These are phyloP conservation scores for Carex sylvatica DNA, from an alignment of 202 grass and related monocot genomes.

Conservation along the genomic window DNA sequence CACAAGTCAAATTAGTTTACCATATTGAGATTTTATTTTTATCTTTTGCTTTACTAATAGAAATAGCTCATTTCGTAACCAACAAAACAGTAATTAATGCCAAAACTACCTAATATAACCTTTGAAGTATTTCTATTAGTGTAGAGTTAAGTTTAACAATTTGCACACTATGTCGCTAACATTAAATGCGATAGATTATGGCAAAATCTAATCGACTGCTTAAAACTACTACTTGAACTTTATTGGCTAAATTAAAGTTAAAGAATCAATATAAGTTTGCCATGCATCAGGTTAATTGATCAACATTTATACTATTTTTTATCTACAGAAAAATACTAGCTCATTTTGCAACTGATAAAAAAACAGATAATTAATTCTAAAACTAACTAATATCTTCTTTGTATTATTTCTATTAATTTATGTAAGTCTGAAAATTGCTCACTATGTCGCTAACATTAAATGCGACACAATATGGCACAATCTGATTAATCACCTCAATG, in stretches of 20 bases:
- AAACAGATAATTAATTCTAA: neutral
- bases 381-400: neutral
- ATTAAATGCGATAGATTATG: neutral
- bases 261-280: neutral
- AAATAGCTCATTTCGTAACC: neutral
- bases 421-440: neutral
- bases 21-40: neutral
- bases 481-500: neutral
- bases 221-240: neutral
- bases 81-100: neutral
- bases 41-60: neutral
- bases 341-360: neutral
- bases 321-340: neutral
- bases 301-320: neutral
- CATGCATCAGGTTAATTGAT: neutral
- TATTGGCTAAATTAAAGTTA: neutral
- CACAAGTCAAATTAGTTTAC: neutral
- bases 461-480: neutral
- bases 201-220: neutral
- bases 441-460: neutral
- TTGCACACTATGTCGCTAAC: neutral
- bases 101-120: neutral
- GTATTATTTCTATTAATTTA: neutral
- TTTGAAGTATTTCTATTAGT: neutral
- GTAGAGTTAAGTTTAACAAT: neutral